phyloP scores from a whole-genome alignment of 768 basidiomycete genomes.

The Naganishia randhawae region DNA sequence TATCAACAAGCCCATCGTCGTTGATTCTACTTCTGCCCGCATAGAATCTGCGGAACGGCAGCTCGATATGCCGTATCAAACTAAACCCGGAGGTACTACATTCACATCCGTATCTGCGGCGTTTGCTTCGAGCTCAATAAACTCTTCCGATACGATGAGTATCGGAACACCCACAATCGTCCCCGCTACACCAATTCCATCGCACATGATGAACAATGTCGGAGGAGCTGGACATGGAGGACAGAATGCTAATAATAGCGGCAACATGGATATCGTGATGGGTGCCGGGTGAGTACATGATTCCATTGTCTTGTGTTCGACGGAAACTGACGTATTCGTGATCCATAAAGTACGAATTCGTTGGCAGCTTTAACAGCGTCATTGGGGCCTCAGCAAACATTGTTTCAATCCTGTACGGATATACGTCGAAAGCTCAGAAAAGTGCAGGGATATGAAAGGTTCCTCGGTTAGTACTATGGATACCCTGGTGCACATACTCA shows the following conservation, averaged over 20 bases:
- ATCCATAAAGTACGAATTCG: constrained; percentile 35
- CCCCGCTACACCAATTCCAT: background rate
- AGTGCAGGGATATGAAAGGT: constrained; percentile 44
- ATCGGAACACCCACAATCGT: constrained; percentile 6
- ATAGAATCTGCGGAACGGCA: background rate
- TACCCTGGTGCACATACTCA: background rate
- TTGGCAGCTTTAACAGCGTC: constrained; percentile 49
- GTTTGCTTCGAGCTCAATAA: background rate
- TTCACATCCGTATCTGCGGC: constrained; percentile 9
- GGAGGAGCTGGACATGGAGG: background rate
- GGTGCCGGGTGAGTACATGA: constrained; percentile 15
- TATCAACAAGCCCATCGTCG: background rate
- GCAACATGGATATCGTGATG: constrained; percentile 26
- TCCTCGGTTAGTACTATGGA: constrained; percentile 40
- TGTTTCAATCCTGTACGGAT: constrained; percentile 45
- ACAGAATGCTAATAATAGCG: constrained; percentile 9
- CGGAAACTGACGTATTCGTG: background rate
- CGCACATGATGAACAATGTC: constrained; percentile 7
- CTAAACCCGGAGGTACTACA: constrained; percentile 2
- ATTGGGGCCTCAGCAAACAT: constrained; percentile 41
- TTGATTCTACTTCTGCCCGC: background rate
- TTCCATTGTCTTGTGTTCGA: background rate
- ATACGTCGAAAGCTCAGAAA: constrained; percentile 39
- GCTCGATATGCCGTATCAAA: constrained; percentile 1
- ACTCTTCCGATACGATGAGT: constrained; percentile 1